Percentiles rank a stretch among this genome's conserved stretches.
These are phyloP conservation scores for Ensete glaucum DNA, from an alignment of 176 grass and related monocot species.

Conservation along the genomic window DNA sequence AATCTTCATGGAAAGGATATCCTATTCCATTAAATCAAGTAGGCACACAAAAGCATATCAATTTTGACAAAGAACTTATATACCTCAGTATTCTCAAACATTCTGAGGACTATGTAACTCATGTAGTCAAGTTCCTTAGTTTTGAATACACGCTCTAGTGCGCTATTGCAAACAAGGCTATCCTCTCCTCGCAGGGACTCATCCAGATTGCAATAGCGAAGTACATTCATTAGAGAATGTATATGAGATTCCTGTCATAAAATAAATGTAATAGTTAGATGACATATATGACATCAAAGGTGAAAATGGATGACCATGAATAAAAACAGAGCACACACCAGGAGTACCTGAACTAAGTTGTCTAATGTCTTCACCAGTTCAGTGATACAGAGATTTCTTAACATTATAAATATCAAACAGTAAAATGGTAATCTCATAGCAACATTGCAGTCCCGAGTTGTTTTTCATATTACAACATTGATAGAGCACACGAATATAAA, in stretches of 20 bases:
- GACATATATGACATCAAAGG: too few relatives aligned
- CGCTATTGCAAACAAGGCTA: conserved; percentile 55
- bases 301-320: neutral
- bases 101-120: conserved; percentile 86
- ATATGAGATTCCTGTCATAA: conserved; percentile 81
- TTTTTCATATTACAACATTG: too few relatives aligned
- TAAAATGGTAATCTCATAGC: too few relatives aligned
- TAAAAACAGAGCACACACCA: too few relatives aligned
- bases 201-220: conserved; percentile 85
- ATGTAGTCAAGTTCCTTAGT: conserved; percentile 93
- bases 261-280: conserved; percentile 18
- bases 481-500: too few relatives aligned
- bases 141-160: conserved; percentile 49
- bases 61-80: neutral
- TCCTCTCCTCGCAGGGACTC: conserved; percentile 79
- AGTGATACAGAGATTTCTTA: too few relatives aligned
- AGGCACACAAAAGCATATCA: neutral
- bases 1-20: neutral
- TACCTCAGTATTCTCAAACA: conserved; percentile 99
- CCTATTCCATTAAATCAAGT: neutral
- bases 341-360: too few relatives aligned
- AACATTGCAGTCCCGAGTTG: too few relatives aligned
- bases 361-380: too few relatives aligned
- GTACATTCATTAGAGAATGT: conserved; percentile 92
- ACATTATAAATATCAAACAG: too few relatives aligned